A percentile compares a stretch with the other conserved stretches of the same genome.
phyloP scores from a whole-genome alignment of 2,329 filamentous ascomycete genomes.

The Pseudodiploospora longispora region DNA sequence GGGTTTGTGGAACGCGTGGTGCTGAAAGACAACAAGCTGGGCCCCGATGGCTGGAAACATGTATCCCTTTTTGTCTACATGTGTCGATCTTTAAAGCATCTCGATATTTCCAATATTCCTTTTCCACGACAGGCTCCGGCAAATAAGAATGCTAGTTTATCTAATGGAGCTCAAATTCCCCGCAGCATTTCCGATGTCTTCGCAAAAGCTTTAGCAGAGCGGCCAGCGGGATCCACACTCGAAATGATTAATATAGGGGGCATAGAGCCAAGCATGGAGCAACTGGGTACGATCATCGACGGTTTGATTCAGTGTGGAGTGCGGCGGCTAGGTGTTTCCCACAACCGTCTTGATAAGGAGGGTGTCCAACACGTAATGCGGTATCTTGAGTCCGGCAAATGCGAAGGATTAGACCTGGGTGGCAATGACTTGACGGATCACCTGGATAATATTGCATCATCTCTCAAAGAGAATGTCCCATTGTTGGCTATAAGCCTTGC shows the following conservation, averaged over 20 bases:
- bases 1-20: conserved; percentile 82
- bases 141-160: conserved; percentile 20
- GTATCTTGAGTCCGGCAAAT: conserved; percentile 68
- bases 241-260: conserved; percentile 80
- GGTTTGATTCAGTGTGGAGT: conserved; percentile 73
- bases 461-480: conserved; percentile 44
- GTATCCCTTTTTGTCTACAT: conserved; percentile 85
- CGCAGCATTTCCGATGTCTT: conserved; percentile 51
- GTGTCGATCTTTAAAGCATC: conserved; percentile 73
- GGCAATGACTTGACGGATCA: conserved; percentile 65
- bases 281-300: conserved; percentile 71
- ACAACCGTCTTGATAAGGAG: conserved; percentile 67
- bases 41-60: conserved; percentile 82
- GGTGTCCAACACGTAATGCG: conserved; percentile 68
- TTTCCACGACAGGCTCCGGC: conserved; percentile 50
- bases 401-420: conserved; percentile 81
- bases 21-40: conserved; percentile 87
- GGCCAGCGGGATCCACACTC: conserved; percentile 65
- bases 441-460: conserved; percentile 43
- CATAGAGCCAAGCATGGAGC: conserved; percentile 62
- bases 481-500: conserved; percentile 80
- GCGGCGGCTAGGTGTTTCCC: conserved; percentile 71
- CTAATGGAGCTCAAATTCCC: conserved; percentile 26
- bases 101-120: conserved; percentile 78
- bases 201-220: conserved; percentile 65